These are phyloP conservation scores for Bipolaris bicolor DNA, from an alignment of 2,329 filamentous ascomycete species.

Conservation along the genomic window DNA sequence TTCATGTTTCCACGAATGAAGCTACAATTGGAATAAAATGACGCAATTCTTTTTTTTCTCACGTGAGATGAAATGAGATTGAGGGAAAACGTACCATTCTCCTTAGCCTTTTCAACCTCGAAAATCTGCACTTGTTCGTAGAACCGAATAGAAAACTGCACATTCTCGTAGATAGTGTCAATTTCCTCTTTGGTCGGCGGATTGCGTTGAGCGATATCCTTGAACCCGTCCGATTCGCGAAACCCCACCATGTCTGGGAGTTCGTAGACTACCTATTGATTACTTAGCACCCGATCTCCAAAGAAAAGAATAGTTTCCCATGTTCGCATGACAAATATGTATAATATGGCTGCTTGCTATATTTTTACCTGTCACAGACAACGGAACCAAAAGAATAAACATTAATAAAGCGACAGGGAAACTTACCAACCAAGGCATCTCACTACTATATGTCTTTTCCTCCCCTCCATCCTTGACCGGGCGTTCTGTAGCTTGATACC, in stretches of 20 bases:
- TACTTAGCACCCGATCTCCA: too few relatives aligned
- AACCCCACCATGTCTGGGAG: conserved; percentile 34
- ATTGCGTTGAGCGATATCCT: conserved; percentile 30
- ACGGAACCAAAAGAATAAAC: background rate
- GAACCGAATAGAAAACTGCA: conserved; percentile 38
- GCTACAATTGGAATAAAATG: too few relatives aligned
- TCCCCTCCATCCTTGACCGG: conserved; percentile 3
- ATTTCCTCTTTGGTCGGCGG: conserved; percentile 27
- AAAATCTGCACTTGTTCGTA: conserved; percentile 21
- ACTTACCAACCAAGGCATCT: conserved; percentile 30
- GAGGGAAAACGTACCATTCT: background rate
- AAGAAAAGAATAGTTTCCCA: too few relatives aligned
- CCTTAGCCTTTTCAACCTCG: background rate
- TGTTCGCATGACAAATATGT: too few relatives aligned
- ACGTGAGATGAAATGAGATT: background rate
- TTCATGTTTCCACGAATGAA: too few relatives aligned
- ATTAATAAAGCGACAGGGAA: background rate
- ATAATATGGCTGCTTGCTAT: too few relatives aligned
- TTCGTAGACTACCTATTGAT: conserved; percentile 31
- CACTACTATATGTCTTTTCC: conserved; percentile 3
- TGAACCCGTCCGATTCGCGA: conserved; percentile 28
- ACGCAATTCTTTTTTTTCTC: too few relatives aligned
- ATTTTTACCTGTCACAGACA: too few relatives aligned
- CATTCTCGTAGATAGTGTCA: conserved; percentile 31
- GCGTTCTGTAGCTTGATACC: conserved; percentile 30